These are phyloP conservation scores for Crithidia sp. DNA, from an alignment of 208 protist species.

Conservation along the genomic window DNA sequence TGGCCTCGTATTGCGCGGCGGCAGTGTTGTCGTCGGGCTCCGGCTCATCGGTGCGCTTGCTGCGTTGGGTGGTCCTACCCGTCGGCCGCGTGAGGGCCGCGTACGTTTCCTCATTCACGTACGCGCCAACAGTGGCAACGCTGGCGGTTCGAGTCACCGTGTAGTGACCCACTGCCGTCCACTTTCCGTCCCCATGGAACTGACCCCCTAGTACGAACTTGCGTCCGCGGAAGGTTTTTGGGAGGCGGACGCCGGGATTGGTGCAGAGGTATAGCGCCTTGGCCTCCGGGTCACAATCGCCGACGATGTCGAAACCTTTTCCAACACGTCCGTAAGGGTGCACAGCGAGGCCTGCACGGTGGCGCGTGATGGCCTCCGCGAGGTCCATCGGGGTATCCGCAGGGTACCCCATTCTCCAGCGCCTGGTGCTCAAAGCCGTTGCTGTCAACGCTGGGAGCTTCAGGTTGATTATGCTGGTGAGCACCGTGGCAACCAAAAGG, in stretches of 20 bases:
- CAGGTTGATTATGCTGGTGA: background rate
- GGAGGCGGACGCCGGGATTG: background rate
- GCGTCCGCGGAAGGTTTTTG: background rate
- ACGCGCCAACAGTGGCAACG: background rate
- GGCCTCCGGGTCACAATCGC: background rate
- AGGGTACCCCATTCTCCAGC: background rate
- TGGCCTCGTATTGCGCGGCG: background rate
- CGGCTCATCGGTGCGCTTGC: background rate
- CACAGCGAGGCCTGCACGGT: background rate
- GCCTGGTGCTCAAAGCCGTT: background rate
- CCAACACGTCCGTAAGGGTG: background rate
- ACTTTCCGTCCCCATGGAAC: background rate
- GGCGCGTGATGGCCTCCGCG: background rate
- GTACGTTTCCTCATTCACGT: background rate
- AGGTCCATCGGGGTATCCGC: background rate
- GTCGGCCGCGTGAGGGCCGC: background rate
- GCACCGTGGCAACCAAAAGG: background rate
- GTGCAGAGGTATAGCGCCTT: background rate
- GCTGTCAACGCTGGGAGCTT: background rate
- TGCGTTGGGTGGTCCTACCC: background rate
- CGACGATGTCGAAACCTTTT: background rate
- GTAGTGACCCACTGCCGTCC: background rate
- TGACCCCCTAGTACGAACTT: background rate
- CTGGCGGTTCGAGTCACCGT: background rate
- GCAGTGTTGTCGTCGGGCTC: background rate